Evolutionary conservation across 805 yeast species (phyloP), one percentile per base, ranked within the genome.

Genomic region (Teunomyces funiuensis): DNA sequence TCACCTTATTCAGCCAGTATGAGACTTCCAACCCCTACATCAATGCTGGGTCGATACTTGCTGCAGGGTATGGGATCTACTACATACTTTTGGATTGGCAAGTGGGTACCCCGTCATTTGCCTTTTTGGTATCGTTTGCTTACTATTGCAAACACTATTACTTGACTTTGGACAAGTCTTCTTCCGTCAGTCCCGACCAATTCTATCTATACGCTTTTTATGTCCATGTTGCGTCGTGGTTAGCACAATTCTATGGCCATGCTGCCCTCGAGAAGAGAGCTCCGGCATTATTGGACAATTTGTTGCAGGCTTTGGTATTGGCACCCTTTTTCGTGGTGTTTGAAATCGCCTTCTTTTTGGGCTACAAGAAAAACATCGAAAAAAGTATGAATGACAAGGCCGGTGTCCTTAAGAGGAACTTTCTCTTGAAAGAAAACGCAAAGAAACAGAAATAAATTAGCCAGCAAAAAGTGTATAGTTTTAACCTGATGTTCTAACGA

Each of bases 281-380:
- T 0, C 99, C 99, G 0, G 97, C 98, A 0, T 63, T 91, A 39
- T 60, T 88, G 29, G 96, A 90, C 54, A 90, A 83, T 56, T 66
- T 88, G 33, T 65, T 83, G 4, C 97, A 89, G 57, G 93, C 97
- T 4, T 60, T 91, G 14, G 88, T 91, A 0, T 69, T 90, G 47
- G 98, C 98, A 1, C 98, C 98, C 1, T 88, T 79, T 55, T 90
- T 91, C 58, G 95, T 89, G 3, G 67, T 82, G 10, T 87, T 82
- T 59, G 98, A 93, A 60, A 55, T 83, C 2, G 73, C 86, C 10
- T 87, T 88, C 53, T 60, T 66, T 42, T 51, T 81, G n/a, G 97
- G 97, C 0, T 76, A 65, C 54, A 71, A 79, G 51, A 61, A 61
- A 40, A 78, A 74, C 19, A 60, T 83, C 41, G 70, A 79, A 44